Conservation (phyloP, 305 asterid species). For the Striga hermonthica region DNA sequence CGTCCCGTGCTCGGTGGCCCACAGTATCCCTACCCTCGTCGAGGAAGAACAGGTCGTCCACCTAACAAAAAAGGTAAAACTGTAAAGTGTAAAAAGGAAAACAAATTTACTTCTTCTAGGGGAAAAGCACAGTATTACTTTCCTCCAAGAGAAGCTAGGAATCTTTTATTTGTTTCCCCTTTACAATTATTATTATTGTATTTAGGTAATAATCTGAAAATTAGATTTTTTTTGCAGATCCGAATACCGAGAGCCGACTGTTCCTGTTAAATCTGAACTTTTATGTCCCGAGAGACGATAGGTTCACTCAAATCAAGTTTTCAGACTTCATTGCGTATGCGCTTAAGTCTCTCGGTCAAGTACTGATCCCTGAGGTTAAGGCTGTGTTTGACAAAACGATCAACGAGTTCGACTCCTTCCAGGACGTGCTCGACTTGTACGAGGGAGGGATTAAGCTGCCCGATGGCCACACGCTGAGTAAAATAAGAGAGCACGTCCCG, state of each 20-base stretch:
- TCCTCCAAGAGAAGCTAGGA: background rate
- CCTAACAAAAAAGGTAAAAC: constrained; percentile 57
- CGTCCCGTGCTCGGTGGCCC: constrained; percentile 82
- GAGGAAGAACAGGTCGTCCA: constrained; percentile 69
- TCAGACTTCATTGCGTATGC: constrained; percentile 79
- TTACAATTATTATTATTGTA: background rate
- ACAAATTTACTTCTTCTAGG: background rate
- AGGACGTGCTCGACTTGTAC: constrained; percentile 48
- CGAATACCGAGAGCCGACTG: constrained; percentile 49
- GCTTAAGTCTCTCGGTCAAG: constrained; percentile 62
- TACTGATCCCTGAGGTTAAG: constrained; percentile 54
- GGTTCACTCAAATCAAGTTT: constrained; percentile 60
- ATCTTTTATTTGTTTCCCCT: background rate
- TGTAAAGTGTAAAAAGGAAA: background rate
- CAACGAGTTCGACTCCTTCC: constrained; percentile 73
- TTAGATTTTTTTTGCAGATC: constrained; percentile 52
- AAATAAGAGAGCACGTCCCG: constrained; percentile 40
- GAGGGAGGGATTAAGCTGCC: constrained; percentile 47
- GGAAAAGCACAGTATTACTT: background rate
- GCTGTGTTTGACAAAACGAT: constrained; percentile 55
- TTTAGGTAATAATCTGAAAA: background rate
- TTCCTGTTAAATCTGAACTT: constrained; percentile 48
- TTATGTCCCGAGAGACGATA: constrained; percentile 78
- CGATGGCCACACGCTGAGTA: constrained; percentile 26
- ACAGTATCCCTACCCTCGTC: constrained; percentile 70